A percentile compares a stretch with the other conserved stretches of the same genome.
Evolutionary conservation across 2,329 filamentous ascomycete genomes (phyloP).

Genomic region (Apiospora malaysiana): DNA sequence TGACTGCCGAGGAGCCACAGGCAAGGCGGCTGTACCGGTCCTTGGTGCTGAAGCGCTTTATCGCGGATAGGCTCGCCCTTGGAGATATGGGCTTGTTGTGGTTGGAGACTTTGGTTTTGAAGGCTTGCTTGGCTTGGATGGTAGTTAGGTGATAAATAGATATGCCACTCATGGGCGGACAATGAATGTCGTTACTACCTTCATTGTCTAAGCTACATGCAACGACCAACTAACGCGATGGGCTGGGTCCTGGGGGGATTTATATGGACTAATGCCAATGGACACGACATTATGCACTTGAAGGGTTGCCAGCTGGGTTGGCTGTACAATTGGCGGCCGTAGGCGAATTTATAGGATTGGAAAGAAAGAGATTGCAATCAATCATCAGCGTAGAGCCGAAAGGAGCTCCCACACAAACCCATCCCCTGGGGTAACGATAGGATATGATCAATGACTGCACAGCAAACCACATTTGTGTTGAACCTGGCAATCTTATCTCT

Average conservation of each 20-base stretch:
- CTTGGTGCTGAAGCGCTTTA: slow-evolving; percentile 48
- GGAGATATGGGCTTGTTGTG: slow-evolving; percentile 44
- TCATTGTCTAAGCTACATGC: not conserved
- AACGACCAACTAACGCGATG: too few species aligned
- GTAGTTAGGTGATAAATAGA: not conserved
- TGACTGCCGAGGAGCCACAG: slow-evolving; percentile 39
- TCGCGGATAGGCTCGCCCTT: slow-evolving; percentile 49
- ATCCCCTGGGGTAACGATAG: too few species aligned
- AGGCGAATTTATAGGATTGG: too few species aligned
- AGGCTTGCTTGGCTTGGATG: slow-evolving; percentile 42
- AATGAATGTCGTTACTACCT: not conserved
- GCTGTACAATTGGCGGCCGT: not conserved
- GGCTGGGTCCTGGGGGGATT: not conserved
- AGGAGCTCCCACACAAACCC: too few species aligned
- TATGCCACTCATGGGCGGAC: too few species aligned
- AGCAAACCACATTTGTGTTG: too few species aligned
- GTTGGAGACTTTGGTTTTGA: slow-evolving; percentile 41
- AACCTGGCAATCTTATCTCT: too few species aligned
- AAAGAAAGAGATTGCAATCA: too few species aligned
- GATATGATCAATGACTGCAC: too few species aligned
- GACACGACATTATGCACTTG: not conserved
- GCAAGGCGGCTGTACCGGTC: slow-evolving; percentile 43
- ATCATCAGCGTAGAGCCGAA: too few species aligned
- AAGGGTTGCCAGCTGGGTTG: not conserved
- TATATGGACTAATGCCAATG: too few species aligned